A percentile compares a stretch with the other conserved stretches of the same genome.
Evolutionary conservation across 129 eudicot genomes (phyloP).

Genomic region (Centella asiatica): DNA sequence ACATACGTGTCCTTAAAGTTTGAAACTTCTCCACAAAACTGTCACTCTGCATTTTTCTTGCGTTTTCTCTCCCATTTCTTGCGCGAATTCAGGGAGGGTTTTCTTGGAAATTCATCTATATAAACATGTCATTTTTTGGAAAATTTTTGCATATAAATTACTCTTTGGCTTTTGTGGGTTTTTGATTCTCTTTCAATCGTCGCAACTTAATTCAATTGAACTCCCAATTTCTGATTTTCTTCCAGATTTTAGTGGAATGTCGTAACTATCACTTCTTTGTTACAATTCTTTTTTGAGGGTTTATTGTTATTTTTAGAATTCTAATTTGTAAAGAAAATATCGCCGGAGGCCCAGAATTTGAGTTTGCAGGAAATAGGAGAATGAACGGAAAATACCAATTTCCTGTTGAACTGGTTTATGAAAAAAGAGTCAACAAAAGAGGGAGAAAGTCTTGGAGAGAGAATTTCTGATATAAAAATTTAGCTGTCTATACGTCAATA

Average conservation of each 20-base stretch:
- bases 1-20: constrained; percentile 8
- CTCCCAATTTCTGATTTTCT: constrained; percentile 14
- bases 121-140: constrained; percentile 24
- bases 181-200: constrained; percentile 35
- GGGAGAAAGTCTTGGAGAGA: background rate
- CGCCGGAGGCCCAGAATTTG: constrained; percentile 20
- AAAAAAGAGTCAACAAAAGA: background rate
- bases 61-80: constrained; percentile 3
- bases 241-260: constrained; percentile 17
- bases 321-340: constrained; percentile 3
- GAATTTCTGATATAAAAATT: background rate
- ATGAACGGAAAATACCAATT: background rate
- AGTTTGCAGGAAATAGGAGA: constrained; percentile 20
- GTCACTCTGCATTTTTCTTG: constrained; percentile 11
- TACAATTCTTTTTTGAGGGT: constrained; percentile 11
- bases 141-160: constrained; percentile 8
- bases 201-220: constrained; percentile 11
- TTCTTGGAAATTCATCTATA: background rate
- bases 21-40: background rate
- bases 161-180: constrained; percentile 1
- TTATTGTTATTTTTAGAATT: background rate
- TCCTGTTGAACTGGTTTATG: no score
- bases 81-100: constrained; percentile 13
- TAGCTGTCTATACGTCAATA: constrained; percentile 30
- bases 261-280: background rate